phyloP scores from a whole-genome alignment of 176 grass and related monocot species.

The Zea mays region DNA sequence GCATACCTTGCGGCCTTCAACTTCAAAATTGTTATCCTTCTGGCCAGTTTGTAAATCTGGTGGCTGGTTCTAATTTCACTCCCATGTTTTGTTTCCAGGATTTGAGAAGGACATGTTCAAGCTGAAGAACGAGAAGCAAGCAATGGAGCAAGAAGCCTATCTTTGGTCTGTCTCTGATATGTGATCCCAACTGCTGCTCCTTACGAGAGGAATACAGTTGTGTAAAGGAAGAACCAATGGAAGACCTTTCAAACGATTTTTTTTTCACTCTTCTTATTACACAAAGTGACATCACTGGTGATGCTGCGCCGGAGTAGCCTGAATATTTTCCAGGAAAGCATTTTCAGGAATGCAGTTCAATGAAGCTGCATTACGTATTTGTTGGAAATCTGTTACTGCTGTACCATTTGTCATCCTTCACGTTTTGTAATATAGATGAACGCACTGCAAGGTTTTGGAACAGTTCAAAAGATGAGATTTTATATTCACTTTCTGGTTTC shows the following conservation, averaged over 20 bases:
- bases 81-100: conserved; percentile 40
- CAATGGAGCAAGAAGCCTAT: conserved; percentile 78
- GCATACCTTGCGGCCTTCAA: background rate
- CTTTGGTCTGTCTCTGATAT: conserved; percentile 94
- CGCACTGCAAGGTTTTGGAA: background rate
- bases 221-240: conserved; percentile 6
- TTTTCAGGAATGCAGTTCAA: too few relatives aligned
- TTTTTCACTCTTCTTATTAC: background rate
- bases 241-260: background rate
- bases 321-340: background rate
- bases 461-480: background rate
- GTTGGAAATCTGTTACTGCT: background rate
- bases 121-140: conserved; percentile 80
- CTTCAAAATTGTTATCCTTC: background rate
- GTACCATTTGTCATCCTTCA: background rate
- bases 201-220: background rate
- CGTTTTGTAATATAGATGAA: conserved; percentile 13
- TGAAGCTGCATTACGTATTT: conserved; percentile 7
- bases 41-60: background rate
- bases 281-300: background rate
- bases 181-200: conserved; percentile 42
- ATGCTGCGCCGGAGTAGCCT: background rate
- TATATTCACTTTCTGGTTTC: background rate
- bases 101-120: conserved; percentile 89
- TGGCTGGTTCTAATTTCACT: background rate